A percentile compares a stretch with the other conserved stretches of the same genome.
Conservation (phyloP, 257 asterid genomes). For the Solanum appendiculatum region DNA sequence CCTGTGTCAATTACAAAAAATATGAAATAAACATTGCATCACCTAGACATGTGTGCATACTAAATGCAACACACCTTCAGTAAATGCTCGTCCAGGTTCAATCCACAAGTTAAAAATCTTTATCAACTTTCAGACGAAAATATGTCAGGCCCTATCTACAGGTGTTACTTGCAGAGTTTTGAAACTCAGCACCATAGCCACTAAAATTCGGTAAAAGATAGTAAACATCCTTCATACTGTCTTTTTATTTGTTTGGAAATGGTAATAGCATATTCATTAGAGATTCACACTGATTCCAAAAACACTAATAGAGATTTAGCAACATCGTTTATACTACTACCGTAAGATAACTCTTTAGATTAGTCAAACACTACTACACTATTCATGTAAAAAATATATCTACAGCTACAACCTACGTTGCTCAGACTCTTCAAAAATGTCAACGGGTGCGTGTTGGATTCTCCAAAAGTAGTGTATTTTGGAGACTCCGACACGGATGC, state of each 20-base stretch:
- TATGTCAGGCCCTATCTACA: not conserved
- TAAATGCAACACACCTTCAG: not conserved
- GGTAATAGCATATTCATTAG: not conserved
- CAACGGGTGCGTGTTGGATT: too few species aligned
- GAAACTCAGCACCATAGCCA: not conserved
- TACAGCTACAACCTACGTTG: not conserved
- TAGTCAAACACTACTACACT: not conserved
- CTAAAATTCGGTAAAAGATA: not conserved
- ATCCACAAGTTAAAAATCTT: not conserved
- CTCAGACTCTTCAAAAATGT: too few species aligned
- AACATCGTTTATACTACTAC: not conserved
- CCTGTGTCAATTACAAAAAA: not conserved
- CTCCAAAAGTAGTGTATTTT: too few species aligned
- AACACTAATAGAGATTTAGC: not conserved
- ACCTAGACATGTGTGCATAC: not conserved
- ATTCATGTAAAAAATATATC: not conserved
- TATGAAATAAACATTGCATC: not conserved
- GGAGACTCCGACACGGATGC: too few species aligned
- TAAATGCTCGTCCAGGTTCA: not conserved
- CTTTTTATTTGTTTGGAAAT: not conserved
- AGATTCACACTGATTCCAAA: not conserved
- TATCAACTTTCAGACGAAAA: not conserved
- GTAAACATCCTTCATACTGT: not conserved
- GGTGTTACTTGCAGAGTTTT: not conserved
- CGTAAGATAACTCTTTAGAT: not conserved